These are phyloP conservation scores for Favolaschia claudopus DNA, from an alignment of 768 basidiomycete genomes.

Conservation along the genomic window DNA sequence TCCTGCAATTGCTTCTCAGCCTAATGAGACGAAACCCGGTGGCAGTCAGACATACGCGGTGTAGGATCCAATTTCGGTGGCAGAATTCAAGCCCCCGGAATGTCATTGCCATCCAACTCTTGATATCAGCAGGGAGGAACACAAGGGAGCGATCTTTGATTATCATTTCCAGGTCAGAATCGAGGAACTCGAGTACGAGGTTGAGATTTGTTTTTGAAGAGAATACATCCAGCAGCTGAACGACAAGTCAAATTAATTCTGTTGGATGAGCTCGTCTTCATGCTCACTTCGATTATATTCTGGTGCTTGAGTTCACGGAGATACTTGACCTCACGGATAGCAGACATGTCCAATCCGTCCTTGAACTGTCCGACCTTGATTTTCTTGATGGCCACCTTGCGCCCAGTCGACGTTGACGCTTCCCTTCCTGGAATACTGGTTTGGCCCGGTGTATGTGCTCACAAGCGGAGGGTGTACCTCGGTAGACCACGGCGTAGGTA, in stretches of 20 bases:
- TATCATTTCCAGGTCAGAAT: constrained; percentile 95
- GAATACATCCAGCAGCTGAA: constrained; percentile 93
- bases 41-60: constrained; percentile 67
- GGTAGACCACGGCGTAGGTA: constrained; percentile 95
- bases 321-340: constrained; percentile 97
- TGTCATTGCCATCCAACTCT: constrained; percentile 99
- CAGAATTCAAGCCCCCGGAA: constrained; percentile 98
- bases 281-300: constrained; percentile 88
- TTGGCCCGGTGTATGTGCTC: neutral
- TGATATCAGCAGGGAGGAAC: constrained; percentile 95
- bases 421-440: constrained; percentile 64
- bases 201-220: constrained; percentile 97
- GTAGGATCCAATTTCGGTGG: constrained; percentile 92
- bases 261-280: neutral
- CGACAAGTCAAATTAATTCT: neutral
- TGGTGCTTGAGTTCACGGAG: constrained; percentile 92
- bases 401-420: constrained; percentile 69
- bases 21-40: neutral
- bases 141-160: constrained; percentile 94
- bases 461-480: constrained; percentile 58
- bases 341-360: constrained; percentile 99
- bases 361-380: constrained; percentile 97
- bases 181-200: constrained; percentile 95
- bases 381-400: constrained; percentile 97
- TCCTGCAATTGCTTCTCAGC: constrained; percentile 67